Evolutionary conservation across 2,329 filamentous ascomycete species (phyloP).

Genomic region (Neonectria faginata): DNA sequence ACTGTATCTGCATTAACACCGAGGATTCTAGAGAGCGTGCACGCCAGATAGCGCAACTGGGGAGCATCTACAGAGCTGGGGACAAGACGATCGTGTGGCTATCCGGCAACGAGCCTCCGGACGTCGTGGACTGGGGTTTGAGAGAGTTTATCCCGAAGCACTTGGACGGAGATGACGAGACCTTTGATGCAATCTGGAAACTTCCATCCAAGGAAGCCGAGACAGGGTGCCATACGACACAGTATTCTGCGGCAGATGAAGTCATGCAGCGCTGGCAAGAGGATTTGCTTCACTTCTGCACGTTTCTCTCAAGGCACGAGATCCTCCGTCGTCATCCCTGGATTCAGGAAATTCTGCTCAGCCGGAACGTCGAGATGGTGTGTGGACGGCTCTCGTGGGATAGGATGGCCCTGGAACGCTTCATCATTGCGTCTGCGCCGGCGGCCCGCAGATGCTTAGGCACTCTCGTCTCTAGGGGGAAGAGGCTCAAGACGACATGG

Average conservation of each 20-base stretch:
- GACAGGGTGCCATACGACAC: background rate
- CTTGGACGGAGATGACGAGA: background rate
- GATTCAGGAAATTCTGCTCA: constrained; percentile 13
- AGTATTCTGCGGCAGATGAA: background rate
- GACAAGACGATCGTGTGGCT: constrained; percentile 7
- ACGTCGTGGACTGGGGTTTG: background rate
- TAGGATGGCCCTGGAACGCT: constrained; percentile 7
- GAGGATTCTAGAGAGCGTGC: background rate
- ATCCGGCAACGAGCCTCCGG: background rate
- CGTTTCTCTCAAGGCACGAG: constrained; percentile 1
- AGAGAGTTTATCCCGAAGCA: constrained; percentile 1
- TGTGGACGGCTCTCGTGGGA: constrained; percentile 3
- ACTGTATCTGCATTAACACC: constrained; percentile 4
- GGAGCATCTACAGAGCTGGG: background rate
- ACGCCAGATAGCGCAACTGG: background rate
- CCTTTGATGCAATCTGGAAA: background rate
- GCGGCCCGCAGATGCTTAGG: background rate
- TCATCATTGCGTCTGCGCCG: constrained; percentile 6
- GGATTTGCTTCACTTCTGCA: background rate
- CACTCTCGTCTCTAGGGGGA: background rate
- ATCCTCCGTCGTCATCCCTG: constrained; percentile 1
- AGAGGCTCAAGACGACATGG: background rate
- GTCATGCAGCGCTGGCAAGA: background rate
- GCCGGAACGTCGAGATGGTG: background rate
- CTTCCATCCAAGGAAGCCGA: background rate